These are phyloP conservation scores for Syzygium syzygioides DNA, from an alignment of 441 rosid species.

Conservation along the genomic window DNA sequence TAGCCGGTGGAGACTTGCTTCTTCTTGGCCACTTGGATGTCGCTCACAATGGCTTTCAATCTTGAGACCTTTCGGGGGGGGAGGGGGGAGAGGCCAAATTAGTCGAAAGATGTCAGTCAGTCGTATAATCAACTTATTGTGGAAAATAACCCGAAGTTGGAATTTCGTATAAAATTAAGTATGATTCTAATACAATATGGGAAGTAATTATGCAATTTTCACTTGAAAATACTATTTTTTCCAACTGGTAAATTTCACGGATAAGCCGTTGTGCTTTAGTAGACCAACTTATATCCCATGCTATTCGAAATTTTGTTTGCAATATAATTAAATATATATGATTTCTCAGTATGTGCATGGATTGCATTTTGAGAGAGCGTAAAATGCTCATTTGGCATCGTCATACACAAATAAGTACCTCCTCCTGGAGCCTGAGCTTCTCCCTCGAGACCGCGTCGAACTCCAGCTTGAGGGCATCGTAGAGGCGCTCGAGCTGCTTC, in stretches of 20 bases:
- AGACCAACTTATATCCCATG: neutral
- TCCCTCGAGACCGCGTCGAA: conserved; percentile 54
- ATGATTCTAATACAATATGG: neutral
- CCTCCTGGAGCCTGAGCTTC: conserved; percentile 71
- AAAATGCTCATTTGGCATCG: neutral
- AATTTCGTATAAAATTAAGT: too few relatives aligned
- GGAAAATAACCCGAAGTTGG: too few relatives aligned
- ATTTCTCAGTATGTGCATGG: neutral
- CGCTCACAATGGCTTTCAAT: conserved; percentile 54
- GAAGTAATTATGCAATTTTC: neutral
- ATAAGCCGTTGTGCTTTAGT: neutral
- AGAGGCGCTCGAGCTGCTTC: conserved; percentile 73
- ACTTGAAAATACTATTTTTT: neutral
- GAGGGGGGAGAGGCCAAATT: neutral
- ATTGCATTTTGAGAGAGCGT: neutral
- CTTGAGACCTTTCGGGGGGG: conserved; percentile 42
- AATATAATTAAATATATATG: neutral
- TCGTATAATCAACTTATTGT: neutral
- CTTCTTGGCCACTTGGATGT: conserved; percentile 33
- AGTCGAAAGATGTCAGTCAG: neutral
- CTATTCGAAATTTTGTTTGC: neutral
- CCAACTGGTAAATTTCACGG: neutral
- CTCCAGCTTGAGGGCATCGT: conserved; percentile 62
- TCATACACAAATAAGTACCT: conserved; percentile 31
- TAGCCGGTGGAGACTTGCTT: conserved; percentile 41